Base-by-base conservation (phyloP, 495 filamentous ascomycete species). In the Podospora australis region DNA sequence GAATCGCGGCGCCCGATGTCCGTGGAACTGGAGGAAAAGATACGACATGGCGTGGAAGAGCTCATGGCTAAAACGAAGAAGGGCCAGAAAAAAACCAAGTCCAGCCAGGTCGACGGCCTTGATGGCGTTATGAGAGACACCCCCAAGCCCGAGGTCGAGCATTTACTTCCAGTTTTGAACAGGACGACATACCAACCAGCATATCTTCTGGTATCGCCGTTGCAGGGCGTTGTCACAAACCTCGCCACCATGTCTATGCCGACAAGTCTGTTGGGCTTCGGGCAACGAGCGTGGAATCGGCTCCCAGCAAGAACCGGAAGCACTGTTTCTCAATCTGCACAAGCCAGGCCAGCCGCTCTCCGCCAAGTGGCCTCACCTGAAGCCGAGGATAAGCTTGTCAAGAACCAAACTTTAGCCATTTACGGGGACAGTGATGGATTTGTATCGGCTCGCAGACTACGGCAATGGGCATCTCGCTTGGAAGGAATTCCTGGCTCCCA, bases 361-460 rank as follows among this genome's bases (percentile, higher is more conserved):
- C n/a, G n/a, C n/a, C n/a, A n/a, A n/a, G n/a, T 36, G n/a, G 28
- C 22, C 24, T 3, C 46, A 9, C 28, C 9, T 20, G 57, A 63
- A 17, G 60, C 68, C 8, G 73, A 79, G 51, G 59, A 65, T 36
- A 83, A 86, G 61, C 69, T 84, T 59, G 64, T 60, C 41, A 52
- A 40, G 52, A 75, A 85, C 53, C 68, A 73, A 1, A 85, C 84
- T 0, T 62, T 97, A 14, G 83, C 78, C 6, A 66, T 96, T 7
- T 95, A 85, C 57, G 92, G 92, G 3, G 81, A 87, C 46, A 70
- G 77, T 30, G 92, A 96, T 58, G 67, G 74, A 3, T 95, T 98
- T 49, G 82, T 88, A 2, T 77, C 84, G 7, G 71, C 70, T 11
- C 78, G 67, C 42, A 90, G 81, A 63, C 68, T 91, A 54, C 72